A percentile compares a stretch with the other conserved stretches of the same genome.
Evolutionary conservation across 2,329 filamentous ascomycete genomes (phyloP).

Genomic region (Monilinia laxa): DNA sequence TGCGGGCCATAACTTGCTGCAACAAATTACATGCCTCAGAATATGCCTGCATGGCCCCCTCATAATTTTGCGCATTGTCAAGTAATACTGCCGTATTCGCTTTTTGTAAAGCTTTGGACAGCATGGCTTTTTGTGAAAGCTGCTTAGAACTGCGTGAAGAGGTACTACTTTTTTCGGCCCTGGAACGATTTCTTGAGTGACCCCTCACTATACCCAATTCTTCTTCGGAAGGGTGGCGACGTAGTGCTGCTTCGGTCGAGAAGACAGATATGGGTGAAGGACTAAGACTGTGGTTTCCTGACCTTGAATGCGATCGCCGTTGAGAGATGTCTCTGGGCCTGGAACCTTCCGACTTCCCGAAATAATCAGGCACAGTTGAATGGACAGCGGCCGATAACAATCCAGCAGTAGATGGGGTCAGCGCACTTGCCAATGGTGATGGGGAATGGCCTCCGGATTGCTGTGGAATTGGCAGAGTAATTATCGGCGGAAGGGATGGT

Average conservation of each 20-base stretch:
- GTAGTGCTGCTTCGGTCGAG: slow-evolving; percentile 19
- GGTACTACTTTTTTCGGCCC: slow-evolving; percentile 47
- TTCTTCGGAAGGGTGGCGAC: slow-evolving; percentile 25
- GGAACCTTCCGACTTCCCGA: slow-evolving; percentile 35
- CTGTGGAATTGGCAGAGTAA: slow-evolving; percentile 35
- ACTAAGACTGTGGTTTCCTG: slow-evolving; percentile 30
- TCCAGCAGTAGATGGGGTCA: slow-evolving; percentile 39
- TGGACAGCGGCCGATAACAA: slow-evolving; percentile 39
- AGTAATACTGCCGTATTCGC: slow-evolving; percentile 93
- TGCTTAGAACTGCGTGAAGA: slow-evolving; percentile 44
- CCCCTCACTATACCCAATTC: slow-evolving; percentile 29
- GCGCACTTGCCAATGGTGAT: slow-evolving; percentile 33
- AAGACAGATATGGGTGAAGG: slow-evolving; percentile 29
- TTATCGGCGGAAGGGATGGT: slow-evolving; percentile 37
- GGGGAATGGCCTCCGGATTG: slow-evolving; percentile 31
- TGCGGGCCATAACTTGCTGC: slow-evolving; percentile 82
- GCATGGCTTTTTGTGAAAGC: slow-evolving; percentile 89
- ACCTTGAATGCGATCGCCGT: slow-evolving; percentile 29
- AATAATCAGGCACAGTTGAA: slow-evolving; percentile 38
- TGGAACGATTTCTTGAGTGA: slow-evolving; percentile 50
- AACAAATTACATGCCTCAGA: slow-evolving; percentile 85
- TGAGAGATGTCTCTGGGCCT: slow-evolving; percentile 33
- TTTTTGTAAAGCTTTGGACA: slow-evolving; percentile 92
- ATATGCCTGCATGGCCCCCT: slow-evolving; percentile 87
- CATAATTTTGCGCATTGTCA: slow-evolving; percentile 94